Percentiles rank a stretch among this genome's conserved stretches.
Evolutionary conservation across 1,139 yeast species (phyloP).

Genomic region (Candida gigantensis): DNA sequence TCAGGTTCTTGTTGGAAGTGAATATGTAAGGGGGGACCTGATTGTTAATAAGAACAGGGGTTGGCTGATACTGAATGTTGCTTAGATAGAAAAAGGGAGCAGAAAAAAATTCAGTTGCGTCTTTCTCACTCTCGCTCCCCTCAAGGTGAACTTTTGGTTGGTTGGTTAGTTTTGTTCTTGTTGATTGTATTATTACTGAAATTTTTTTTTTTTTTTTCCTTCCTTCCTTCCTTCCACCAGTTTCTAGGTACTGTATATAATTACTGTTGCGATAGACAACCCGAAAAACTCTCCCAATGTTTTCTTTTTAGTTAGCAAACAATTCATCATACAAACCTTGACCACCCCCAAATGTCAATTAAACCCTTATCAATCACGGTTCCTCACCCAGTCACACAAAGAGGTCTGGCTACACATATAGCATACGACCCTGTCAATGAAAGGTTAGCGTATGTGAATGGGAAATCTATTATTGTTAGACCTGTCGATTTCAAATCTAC

Average conservation of each 20-base stretch:
- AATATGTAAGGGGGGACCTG: too few relatives aligned
- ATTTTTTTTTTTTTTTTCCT: background rate
- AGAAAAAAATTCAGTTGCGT: background rate
- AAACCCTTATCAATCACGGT: slow-evolving; percentile 46
- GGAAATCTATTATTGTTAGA: slow-evolving; percentile 77
- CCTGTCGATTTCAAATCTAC: slow-evolving; percentile 46
- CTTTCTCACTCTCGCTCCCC: background rate
- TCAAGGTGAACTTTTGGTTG: background rate
- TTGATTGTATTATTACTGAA: too few relatives aligned
- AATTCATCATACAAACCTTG: too few relatives aligned
- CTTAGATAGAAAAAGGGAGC: background rate
- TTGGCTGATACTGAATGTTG: too few relatives aligned
- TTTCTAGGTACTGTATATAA: background rate
- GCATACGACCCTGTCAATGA: slow-evolving; percentile 70
- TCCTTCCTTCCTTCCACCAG: background rate
- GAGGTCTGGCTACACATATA: slow-evolving; percentile 71
- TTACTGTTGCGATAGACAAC: too few relatives aligned
- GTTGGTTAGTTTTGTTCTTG: too few relatives aligned
- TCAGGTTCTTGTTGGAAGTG: background rate
- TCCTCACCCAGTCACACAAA: slow-evolving; percentile 75
- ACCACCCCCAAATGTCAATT: slow-evolving; percentile 36
- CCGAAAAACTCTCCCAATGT: too few relatives aligned
- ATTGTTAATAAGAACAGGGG: too few relatives aligned
- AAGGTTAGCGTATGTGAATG: slow-evolving; percentile 77
- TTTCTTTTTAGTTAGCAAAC: too few relatives aligned